These are phyloP conservation scores for Harrya chromipes DNA, from an alignment of 768 basidiomycete species.

Conservation along the genomic window DNA sequence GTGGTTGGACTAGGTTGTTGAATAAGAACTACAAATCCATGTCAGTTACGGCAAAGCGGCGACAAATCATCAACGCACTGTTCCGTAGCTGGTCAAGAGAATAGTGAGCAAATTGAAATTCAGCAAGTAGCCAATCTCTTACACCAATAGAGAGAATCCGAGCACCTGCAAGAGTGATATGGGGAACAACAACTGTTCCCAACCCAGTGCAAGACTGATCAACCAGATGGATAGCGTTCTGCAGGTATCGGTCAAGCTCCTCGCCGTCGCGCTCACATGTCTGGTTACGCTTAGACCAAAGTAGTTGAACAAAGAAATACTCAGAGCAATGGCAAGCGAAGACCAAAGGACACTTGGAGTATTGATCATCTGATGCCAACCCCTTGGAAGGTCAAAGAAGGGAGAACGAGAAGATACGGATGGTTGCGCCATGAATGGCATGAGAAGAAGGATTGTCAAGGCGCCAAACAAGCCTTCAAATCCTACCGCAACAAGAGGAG, in stretches of 20 bases:
- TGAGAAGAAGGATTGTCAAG: slow-evolving; percentile 68
- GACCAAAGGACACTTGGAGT: slow-evolving; percentile 70
- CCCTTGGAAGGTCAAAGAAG: slow-evolving; percentile 86
- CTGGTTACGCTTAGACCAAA: slow-evolving; percentile 92
- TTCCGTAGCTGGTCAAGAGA: slow-evolving; percentile 64
- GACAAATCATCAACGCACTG: slow-evolving; percentile 44
- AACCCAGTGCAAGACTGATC: slow-evolving; percentile 82
- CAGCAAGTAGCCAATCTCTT: slow-evolving; percentile 36
- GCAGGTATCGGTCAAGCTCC: slow-evolving; percentile 91
- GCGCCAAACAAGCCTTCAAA: slow-evolving; percentile 92
- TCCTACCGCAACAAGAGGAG: slow-evolving; percentile 90
- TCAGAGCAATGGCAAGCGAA: slow-evolving; percentile 66
- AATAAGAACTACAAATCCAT: slow-evolving; percentile 66
- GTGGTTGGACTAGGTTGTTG: slow-evolving; percentile 73
- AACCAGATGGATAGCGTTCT: slow-evolving; percentile 96
- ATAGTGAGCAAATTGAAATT: slow-evolving; percentile 9
- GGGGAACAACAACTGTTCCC: slow-evolving; percentile 84
- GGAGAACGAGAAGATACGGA: slow-evolving; percentile 59
- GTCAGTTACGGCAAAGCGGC: slow-evolving; percentile 6
- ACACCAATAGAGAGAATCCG: slow-evolving; percentile 90
- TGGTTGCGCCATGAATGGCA: slow-evolving; percentile 77
- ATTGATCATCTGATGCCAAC: slow-evolving; percentile 84
- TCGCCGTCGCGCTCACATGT: slow-evolving; percentile 89
- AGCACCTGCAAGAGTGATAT: slow-evolving; percentile 77
- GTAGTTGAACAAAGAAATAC: slow-evolving; percentile 82